Evolutionary conservation across 2,329 filamentous ascomycete genomes (phyloP), one percentile per base, ranked within the genome.

Genomic region (Endocalyx cinctus): DNA sequence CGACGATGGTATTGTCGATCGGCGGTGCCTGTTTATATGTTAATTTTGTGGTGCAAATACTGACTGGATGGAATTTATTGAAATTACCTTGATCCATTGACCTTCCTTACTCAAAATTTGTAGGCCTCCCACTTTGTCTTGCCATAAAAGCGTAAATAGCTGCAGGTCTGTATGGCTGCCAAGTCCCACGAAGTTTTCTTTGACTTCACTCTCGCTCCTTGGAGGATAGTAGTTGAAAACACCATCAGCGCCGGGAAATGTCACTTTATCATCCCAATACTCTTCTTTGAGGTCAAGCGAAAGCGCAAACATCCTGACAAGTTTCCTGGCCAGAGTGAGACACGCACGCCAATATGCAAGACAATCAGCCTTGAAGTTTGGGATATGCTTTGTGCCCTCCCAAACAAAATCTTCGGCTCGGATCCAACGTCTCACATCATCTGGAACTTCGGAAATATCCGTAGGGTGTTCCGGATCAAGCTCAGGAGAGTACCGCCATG

Each of bases 81-180:
- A 11, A 41, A 39, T 45, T 13, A 57, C 58, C 37, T 59, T 63
- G 23, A 69, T 57, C 64, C 63, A 69, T 32, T 66, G 63, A 1
- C 58, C 60, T 13, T 63, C 54, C 33, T 57, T 58, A 17, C 60
- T 66, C 20, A 69, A 39, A 8, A 68, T 57, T 41, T 68, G 62
- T 26, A 69, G 43, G 1, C 66, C 64, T 7, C 64, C 63, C 17
- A 57, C 51, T 34, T 46, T 55, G 39, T 69, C 65, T 41, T 68
- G 66, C 64, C 62, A 70, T 4, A 74, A 54, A 6, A 74, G 55
- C 0, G 70, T 75, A 34, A 76, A 69, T 19, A 71, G 57, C 29
- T 72, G 68, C 30, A 72, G 67, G 46, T 74, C 73, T 1, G 70
- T 76, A 43, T 73, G 72, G 12, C 64, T 69, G 8, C 70, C 69